A percentile compares a stretch with the other conserved stretches of the same genome.
Evolutionary conservation across 768 basidiomycete species (phyloP).

Genomic region (Sarcodon aspratus): DNA sequence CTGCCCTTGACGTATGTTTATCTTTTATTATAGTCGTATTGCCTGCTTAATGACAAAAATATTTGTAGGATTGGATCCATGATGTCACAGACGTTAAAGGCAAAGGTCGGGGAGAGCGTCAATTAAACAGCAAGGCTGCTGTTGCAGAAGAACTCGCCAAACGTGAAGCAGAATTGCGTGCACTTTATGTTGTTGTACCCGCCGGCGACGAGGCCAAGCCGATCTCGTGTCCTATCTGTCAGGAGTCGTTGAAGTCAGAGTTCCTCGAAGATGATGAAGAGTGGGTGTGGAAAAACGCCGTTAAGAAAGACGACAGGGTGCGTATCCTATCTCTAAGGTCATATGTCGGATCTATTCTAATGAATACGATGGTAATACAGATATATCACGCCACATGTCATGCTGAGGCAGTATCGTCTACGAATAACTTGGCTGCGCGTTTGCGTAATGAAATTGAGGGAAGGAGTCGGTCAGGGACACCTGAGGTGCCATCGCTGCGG

Average conservation of each 20-base stretch:
- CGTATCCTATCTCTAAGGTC: slow-evolving; percentile 14
- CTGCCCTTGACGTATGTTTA: slow-evolving; percentile 61
- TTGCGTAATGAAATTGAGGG: slow-evolving; percentile 46
- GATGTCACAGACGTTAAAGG: slow-evolving; percentile 58
- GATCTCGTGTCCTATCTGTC: slow-evolving; percentile 91
- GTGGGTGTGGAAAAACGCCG: slow-evolving; percentile 94
- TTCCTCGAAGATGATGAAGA: slow-evolving; percentile 94
- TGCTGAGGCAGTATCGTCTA: slow-evolving; percentile 62
- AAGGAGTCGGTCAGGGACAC: slow-evolving; percentile 67
- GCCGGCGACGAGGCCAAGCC: slow-evolving; percentile 76
- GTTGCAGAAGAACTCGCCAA: slow-evolving; percentile 57
- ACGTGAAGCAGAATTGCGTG: slow-evolving; percentile 64
- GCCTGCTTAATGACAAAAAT: slow-evolving; percentile 5
- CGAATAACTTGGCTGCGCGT: slow-evolving; percentile 54
- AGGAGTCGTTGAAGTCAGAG: slow-evolving; percentile 84
- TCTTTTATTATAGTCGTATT: background rate
- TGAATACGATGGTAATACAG: slow-evolving; percentile 25
- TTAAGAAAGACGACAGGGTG: slow-evolving; percentile 75
- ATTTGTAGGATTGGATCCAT: slow-evolving; percentile 75
- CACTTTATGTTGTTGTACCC: slow-evolving; percentile 82
- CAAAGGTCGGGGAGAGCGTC: slow-evolving; percentile 49
- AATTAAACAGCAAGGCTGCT: slow-evolving; percentile 42
- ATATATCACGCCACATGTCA: slow-evolving; percentile 94
- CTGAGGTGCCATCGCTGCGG: slow-evolving; percentile 37
- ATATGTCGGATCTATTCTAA: background rate